Base-by-base conservation (phyloP, 305 asterid genomes). In the Fraxinus floribunda region DNA sequence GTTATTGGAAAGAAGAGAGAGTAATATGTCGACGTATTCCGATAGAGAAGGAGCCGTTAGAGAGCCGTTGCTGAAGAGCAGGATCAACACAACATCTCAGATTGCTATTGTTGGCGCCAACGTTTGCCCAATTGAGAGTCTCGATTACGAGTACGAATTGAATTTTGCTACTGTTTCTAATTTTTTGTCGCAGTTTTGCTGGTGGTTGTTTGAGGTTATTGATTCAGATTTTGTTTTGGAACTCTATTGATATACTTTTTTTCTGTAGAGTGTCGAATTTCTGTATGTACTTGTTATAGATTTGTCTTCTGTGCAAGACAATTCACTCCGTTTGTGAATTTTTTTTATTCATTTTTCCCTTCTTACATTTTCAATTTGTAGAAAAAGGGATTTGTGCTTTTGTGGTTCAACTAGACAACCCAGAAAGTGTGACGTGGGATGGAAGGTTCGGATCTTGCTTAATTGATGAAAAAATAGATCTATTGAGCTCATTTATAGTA, bases 71-170 rank as follows among this genome's bases (percentile, higher is more conserved):
- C 83, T 78, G 72, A 91, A 49, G 86, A 81, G 85, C 85, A 91
- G 97, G 86, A 80, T 90, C 85, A 95, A 95, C 83, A 88, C 85
- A 29, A 92, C 96, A 79, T 95, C 99, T 75, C 98, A 95, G 92
- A 92, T 95, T 73, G 99, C 97, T 77, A 92, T 95, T 76, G 88
- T 95, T 84, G 99, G 99, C 79, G 91, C 99, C 85, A 95, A 95
- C 78, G 90, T 90, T 83, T 94, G 90, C 81, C 95, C 98, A 11
- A 89, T 95, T 74, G 99, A 95, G 83, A 95, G 99, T 88, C 99
- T 95, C 73, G 99, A 95, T 84, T 95, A 94, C 86, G 98, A 95
- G 99, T 94, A 90, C 7, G 94, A 75, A 0, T 41, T 66, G 32
- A 29, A 2, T 46, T 15, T 44, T 36, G 35, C 18, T 60, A 13